Conservation (phyloP, 164 flowering plant genomes). For the Nymphaea colorata region DNA sequence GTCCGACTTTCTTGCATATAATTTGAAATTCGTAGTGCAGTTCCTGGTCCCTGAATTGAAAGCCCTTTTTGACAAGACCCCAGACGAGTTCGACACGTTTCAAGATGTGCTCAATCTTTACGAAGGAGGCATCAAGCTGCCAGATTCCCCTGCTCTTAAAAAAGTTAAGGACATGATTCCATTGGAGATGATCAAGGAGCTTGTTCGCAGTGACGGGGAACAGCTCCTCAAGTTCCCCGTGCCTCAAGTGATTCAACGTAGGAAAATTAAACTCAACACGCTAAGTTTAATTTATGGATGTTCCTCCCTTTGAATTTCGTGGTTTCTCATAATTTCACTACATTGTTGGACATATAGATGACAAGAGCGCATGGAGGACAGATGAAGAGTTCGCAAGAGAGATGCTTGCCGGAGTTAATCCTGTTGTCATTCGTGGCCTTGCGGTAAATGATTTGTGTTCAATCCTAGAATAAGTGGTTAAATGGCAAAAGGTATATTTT, state of each 20-base stretch:
- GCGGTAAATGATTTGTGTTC: constrained; percentile 12
- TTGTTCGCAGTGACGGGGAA: constrained; percentile 59
- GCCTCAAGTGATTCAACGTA: constrained; percentile 44
- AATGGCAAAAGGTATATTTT: too few relatives aligned
- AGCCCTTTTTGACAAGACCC: constrained; percentile 41
- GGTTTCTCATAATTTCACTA: too few relatives aligned
- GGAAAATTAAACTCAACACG: too few relatives aligned
- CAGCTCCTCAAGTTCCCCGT: constrained; percentile 48
- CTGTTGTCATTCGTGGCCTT: constrained; percentile 41
- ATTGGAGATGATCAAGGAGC: constrained; percentile 63
- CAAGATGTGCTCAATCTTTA: constrained; percentile 55
- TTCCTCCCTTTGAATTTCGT: too few relatives aligned
- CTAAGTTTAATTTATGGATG: too few relatives aligned
- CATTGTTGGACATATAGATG: constrained; percentile 17
- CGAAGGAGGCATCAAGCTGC: constrained; percentile 50
- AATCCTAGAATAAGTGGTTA: neutral
- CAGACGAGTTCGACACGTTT: constrained; percentile 67
- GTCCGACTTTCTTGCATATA: constrained; percentile 77
- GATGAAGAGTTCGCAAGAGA: constrained; percentile 88
- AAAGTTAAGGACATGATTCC: constrained; percentile 37
- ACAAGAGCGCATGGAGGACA: constrained; percentile 76
- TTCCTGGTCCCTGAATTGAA: constrained; percentile 42
- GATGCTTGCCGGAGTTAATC: constrained; percentile 82
- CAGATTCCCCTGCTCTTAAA: constrained; percentile 12
- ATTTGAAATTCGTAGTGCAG: constrained; percentile 60